A percentile compares a stretch with the other conserved stretches of the same genome.
phyloP scores from a whole-genome alignment of 176 grass and related monocot species.

The Raddia distichophylla region DNA sequence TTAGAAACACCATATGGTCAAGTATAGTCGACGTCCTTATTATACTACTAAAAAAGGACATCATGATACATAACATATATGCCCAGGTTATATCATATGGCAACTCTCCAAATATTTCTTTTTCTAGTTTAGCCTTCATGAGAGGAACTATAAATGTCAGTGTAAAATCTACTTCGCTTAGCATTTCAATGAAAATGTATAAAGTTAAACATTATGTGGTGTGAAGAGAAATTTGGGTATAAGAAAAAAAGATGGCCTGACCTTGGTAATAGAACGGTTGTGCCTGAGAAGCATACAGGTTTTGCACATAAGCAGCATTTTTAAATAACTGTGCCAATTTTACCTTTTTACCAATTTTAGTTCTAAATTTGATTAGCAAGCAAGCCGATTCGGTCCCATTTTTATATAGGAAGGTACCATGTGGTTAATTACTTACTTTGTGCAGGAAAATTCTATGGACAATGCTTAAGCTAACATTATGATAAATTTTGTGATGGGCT shows the following conservation, averaged over 20 bases:
- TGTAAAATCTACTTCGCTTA: not conserved
- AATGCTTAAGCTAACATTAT: no score
- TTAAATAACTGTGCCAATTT: no score
- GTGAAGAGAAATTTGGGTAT: not conserved
- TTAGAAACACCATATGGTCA: no score
- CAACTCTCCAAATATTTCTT: not conserved
- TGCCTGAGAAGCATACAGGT: constrained; percentile 59
- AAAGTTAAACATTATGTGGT: not conserved
- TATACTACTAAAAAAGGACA: not conserved
- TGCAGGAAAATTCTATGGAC: no score
- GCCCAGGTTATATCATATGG: not conserved
- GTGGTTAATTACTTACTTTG: no score
- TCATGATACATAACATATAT: constrained; percentile 12
- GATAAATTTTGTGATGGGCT: no score
- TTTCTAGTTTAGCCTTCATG: constrained; percentile 2
- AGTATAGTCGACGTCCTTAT: no score
- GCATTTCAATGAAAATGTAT: constrained; percentile 3
- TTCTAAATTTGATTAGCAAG: no score
- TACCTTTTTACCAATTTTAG: no score
- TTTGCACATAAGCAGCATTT: constrained; percentile 45
- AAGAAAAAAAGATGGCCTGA: constrained; percentile 39
- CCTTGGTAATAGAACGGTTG: constrained; percentile 73
- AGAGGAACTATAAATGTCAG: constrained; percentile 13
- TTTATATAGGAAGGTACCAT: no score
- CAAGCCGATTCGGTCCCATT: no score